Conservation (phyloP, 768 basidiomycete genomes). For the Harrya chromipes region DNA sequence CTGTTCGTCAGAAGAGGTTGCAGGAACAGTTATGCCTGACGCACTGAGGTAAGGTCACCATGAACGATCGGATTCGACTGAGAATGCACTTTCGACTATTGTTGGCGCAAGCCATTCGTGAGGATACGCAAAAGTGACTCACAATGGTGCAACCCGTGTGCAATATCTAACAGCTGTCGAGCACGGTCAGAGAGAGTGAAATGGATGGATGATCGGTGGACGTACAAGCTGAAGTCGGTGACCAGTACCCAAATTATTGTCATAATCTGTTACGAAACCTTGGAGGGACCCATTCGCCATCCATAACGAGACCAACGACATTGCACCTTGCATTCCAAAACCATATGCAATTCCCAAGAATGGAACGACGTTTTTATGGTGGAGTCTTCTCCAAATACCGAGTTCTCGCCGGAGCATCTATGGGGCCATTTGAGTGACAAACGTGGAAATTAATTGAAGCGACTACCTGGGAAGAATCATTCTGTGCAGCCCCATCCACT, state of each 20-base stretch:
- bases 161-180: neutral
- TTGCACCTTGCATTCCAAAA: conserved; percentile 20
- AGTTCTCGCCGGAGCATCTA: conserved; percentile 29
- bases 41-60: neutral
- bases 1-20: neutral
- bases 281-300: conserved; percentile 26
- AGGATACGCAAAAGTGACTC: neutral
- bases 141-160: neutral
- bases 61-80: no score
- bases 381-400: conserved; percentile 26
- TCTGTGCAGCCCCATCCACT: no score
- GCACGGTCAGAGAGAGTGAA: neutral
- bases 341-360: conserved; percentile 23
- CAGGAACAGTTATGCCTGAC: neutral
- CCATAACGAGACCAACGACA: conserved; percentile 32
- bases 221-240: conserved; percentile 13
- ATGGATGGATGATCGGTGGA: neutral
- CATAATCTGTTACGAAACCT: conserved; percentile 11
- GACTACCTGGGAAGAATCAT: no score
- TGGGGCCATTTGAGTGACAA: rapidly evolving
- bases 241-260: neutral
- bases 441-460: no score
- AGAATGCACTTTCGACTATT: neutral
- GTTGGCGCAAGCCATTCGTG: no score
- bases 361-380: conserved; percentile 26